Base-by-base conservation (phyloP, 1,284 basidiomycete species). In the Taiwanofungus camphoratus region DNA sequence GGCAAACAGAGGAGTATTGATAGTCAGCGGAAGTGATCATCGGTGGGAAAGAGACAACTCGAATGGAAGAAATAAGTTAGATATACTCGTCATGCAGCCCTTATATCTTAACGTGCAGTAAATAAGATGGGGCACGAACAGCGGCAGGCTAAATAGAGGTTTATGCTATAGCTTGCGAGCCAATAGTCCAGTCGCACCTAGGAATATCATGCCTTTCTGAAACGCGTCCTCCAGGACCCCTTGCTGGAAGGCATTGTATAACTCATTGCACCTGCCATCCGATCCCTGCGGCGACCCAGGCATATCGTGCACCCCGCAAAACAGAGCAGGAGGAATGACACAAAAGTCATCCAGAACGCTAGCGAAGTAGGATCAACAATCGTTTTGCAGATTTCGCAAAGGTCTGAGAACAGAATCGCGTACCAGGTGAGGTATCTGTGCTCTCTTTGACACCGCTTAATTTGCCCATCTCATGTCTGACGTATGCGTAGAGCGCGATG, bases 291-390 rank as follows among this genome's bases (percentile, higher is more conserved):
- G 26, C 82, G 76, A 8, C 82, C 81, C 54, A 85, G 74, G 67
- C 77, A 84, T 22, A 85, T 78, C 2, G 79, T 80, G 68, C 74
- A 76, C 32, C 79, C 80, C 9, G 75, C 79, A 44, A 86, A 55
- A 35, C 77, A 62, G 16, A 82, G 73, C 2, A 86, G 70, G 48
- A 86, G 62, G 58, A 87, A 65, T 12, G 77, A 62, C n/a, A 71
- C 76, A 52, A 87, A 76, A 3, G 82, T 86, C 59, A 87, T 62
- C 85, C 85, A 88, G 62, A 87, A 83, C 7, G 74, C 84, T 82
- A 40, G 37, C 18, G 12, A 24, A n/a, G n/a, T 29, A 8, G 26
- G 9, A 29, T 9, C 9, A 8, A n/a, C 26, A 29, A 29, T n/a
- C n/a, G 26, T 29, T n/a, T 9, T 9, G 26, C 26, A 29, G 9